Percentiles rank a stretch among this genome's conserved stretches.
These are phyloP conservation scores for Pythium insidiosum DNA, from an alignment of 352 stramenopile species.

Conservation along the genomic window DNA sequence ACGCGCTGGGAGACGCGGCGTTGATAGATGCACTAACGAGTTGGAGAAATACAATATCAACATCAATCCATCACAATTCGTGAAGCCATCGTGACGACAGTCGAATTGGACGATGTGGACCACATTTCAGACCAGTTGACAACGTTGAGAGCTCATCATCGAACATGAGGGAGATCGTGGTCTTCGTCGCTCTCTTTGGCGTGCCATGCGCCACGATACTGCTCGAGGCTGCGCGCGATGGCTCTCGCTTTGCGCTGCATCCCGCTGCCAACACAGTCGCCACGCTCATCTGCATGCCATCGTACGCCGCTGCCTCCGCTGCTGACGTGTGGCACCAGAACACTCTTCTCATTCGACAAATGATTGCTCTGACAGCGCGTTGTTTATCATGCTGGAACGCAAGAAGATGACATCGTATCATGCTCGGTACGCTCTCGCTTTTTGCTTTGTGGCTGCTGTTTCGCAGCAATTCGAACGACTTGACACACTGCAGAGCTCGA, in stretches of 20 bases:
- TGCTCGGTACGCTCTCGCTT: slow-evolving; percentile 31
- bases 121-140: not conserved
- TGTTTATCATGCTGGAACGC: slow-evolving; percentile 47
- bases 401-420: slow-evolving; percentile 29
- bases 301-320: slow-evolving; percentile 12
- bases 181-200: slow-evolving; percentile 40
- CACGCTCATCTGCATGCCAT: slow-evolving; percentile 41
- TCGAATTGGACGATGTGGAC: slow-evolving; percentile 7
- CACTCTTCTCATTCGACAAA: not conserved
- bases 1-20: too few relatives aligned
- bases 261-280: slow-evolving; percentile 41
- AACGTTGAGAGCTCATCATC: not conserved
- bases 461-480: too few relatives aligned
- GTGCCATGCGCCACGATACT: slow-evolving; percentile 34
- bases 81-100: slow-evolving; percentile 2
- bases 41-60: not conserved
- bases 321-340: not conserved
- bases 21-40: too few relatives aligned
- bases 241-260: slow-evolving; percentile 46
- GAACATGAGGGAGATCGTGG: slow-evolving; percentile 9
- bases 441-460: too few relatives aligned
- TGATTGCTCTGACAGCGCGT: slow-evolving; percentile 19
- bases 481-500: too few relatives aligned
- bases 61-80: not conserved
- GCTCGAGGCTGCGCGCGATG: slow-evolving; percentile 30